phyloP scores from a whole-genome alignment of 768 basidiomycete species.

The Butyriboletus loyo region DNA sequence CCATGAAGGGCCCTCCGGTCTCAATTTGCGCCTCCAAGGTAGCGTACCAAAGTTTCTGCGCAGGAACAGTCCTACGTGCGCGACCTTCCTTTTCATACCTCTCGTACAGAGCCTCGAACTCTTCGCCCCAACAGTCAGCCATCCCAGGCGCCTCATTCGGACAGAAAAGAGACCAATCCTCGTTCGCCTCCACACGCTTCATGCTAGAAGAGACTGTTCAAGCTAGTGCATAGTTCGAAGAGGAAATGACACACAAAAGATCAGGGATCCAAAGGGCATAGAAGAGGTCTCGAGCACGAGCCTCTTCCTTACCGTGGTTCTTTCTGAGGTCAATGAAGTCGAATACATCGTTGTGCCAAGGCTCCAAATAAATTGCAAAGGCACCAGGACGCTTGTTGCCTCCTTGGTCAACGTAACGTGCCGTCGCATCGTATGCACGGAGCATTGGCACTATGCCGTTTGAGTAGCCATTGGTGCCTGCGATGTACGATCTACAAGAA shows the following conservation, averaged over 20 bases:
- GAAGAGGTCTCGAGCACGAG: slow-evolving; percentile 93
- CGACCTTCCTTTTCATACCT: slow-evolving; percentile 90
- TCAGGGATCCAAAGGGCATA: slow-evolving; percentile 98
- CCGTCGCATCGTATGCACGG: slow-evolving; percentile 95
- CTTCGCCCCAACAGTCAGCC: slow-evolving; percentile 82
- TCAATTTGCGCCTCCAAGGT: slow-evolving; percentile 96
- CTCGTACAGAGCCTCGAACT: slow-evolving; percentile 84
- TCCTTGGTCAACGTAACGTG: slow-evolving; percentile 97
- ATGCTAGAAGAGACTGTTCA: slow-evolving; percentile 52
- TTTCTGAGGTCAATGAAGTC: slow-evolving; percentile 97
- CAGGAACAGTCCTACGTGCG: slow-evolving; percentile 78
- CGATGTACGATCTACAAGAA: slow-evolving; percentile 83
- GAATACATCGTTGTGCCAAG: slow-evolving; percentile 97
- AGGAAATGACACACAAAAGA: slow-evolving; percentile 66
- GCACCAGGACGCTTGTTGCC: slow-evolving; percentile 99
- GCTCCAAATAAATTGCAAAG: slow-evolving; percentile 97
- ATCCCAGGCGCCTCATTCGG: slow-evolving; percentile 93
- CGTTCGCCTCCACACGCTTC: slow-evolving; percentile 91
- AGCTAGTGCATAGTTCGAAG: not conserved
- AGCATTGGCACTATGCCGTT: slow-evolving; percentile 99
- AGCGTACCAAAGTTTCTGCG: slow-evolving; percentile 98
- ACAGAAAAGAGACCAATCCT: slow-evolving; percentile 95
- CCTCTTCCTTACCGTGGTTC: slow-evolving; percentile 99
- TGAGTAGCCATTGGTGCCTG: slow-evolving; percentile 98
- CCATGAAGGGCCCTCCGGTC: slow-evolving; percentile 98